Evolutionary conservation across 1,139 yeast genomes (phyloP).

Genomic region (Hyphopichia pseudoburtonii): DNA sequence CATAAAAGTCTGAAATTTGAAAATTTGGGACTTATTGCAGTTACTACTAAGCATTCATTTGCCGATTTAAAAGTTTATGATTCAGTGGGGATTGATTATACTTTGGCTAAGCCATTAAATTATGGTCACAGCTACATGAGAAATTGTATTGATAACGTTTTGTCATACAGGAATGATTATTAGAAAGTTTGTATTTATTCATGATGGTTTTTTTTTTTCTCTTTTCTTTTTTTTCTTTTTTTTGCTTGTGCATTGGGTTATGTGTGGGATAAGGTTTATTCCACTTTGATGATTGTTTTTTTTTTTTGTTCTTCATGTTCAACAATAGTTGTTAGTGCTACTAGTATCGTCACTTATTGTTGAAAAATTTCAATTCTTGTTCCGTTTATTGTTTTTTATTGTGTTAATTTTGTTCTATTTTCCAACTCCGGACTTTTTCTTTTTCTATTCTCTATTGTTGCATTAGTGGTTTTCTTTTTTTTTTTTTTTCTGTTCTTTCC

Average conservation of each 20-base stretch:
- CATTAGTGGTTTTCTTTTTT: no score
- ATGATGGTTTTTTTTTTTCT: neutral
- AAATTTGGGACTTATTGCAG: constrained; percentile 40
- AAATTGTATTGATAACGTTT: constrained; percentile 2
- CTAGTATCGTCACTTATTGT: no score
- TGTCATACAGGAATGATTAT: neutral
- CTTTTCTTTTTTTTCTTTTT: neutral
- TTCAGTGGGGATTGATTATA: constrained; percentile 39
- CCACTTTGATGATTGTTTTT: neutral
- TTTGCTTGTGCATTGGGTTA: no score
- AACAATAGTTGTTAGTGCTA: no score
- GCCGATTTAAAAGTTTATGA: constrained; percentile 31
- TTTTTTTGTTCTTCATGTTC: neutral
- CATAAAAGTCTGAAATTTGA: constrained; percentile 12
- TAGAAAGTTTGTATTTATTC: neutral
- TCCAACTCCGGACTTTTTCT: no score
- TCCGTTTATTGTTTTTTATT: no score
- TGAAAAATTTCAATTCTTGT: no score
- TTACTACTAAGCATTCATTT: constrained; percentile 34
- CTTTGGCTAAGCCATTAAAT: constrained; percentile 44
- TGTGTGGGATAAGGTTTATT: no score
- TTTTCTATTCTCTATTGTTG: no score
- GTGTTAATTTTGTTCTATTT: no score
- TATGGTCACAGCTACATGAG: constrained; percentile 8
- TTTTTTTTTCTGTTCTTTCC: no score